A percentile compares a stretch with the other conserved stretches of the same genome.
phyloP scores from a whole-genome alignment of 192 early-diverging fungal species.

The Coemansia sp. region DNA sequence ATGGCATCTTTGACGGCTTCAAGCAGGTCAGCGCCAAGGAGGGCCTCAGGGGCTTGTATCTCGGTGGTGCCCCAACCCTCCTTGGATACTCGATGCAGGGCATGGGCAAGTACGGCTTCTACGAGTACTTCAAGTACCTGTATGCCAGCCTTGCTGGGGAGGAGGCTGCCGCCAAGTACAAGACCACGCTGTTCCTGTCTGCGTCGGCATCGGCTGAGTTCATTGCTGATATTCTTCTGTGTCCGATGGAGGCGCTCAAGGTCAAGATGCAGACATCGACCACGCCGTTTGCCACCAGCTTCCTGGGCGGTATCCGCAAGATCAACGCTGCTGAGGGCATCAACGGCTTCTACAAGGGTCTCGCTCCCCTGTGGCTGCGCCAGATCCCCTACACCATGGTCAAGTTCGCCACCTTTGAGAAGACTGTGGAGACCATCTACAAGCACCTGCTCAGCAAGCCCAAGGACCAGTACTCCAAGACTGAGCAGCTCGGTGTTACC shows the following conservation, averaged over 20 bases:
- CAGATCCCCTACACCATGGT: conserved; percentile 87
- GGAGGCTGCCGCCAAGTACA: conserved; percentile 73
- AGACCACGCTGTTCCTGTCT: conserved; percentile 68
- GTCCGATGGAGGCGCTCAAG: conserved; percentile 85
- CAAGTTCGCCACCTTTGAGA: conserved; percentile 86
- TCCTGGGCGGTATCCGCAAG: conserved; percentile 64
- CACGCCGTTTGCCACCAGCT: conserved; percentile 71
- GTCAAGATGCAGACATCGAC: conserved; percentile 83
- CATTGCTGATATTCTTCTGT: conserved; percentile 78
- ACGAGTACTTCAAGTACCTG: conserved; percentile 86
- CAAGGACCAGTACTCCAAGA: conserved; percentile 69
- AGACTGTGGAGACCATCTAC: conserved; percentile 70
- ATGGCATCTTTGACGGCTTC: conserved; percentile 57
- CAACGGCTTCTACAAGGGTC: conserved; percentile 69
- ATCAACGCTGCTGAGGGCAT: conserved; percentile 62
- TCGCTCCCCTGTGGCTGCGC: conserved; percentile 76
- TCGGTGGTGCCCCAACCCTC: conserved; percentile 76
- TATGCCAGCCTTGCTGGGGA: conserved; percentile 65
- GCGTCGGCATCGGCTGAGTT: conserved; percentile 81
- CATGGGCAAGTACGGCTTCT: conserved; percentile 86
- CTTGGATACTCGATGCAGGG: conserved; percentile 86
- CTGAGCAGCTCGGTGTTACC: conserved; percentile 74
- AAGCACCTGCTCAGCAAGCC: conserved; percentile 61
- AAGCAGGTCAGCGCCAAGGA: conserved; percentile 60
- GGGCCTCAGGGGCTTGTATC: conserved; percentile 72